Conservation (phyloP, 331 rosid species). For the Cucumis variabilis region DNA sequence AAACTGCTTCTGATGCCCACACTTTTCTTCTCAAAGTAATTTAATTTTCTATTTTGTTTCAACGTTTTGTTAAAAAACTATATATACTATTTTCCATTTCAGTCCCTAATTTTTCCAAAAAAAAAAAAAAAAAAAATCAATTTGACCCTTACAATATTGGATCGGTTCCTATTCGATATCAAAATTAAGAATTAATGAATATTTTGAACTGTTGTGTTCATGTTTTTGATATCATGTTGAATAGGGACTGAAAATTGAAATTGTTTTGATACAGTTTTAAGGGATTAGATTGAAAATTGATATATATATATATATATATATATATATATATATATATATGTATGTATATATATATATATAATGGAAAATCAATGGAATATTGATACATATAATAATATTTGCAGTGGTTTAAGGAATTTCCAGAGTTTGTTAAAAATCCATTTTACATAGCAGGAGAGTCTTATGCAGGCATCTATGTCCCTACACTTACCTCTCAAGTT, state of each 20-base stretch:
- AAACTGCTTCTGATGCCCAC: conserved; percentile 58
- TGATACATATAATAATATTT: no score
- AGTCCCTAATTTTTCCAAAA: no score
- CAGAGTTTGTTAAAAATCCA: conserved; percentile 52
- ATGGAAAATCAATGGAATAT: no score
- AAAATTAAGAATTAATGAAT: no score
- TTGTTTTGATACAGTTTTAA: no score
- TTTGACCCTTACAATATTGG: no score
- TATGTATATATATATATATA: no score
- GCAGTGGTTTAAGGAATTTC: conserved; percentile 55
- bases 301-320: not conserved
- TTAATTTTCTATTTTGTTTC: not conserved
- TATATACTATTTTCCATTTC: no score
- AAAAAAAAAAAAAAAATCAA: no score
- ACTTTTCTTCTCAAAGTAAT: conserved; percentile 51
- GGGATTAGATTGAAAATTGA: not conserved
- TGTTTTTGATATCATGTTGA: not conserved
- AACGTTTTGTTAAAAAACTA: no score
- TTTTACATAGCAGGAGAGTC: conserved; percentile 62
- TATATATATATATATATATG: not conserved
- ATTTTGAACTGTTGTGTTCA: no score
- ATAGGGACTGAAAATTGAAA: not conserved
- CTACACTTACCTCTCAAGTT: conserved; percentile 57
- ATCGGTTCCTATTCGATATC: no score
- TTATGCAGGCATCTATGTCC: conserved; percentile 57